Percentiles rank a stretch among this genome's conserved stretches.
These are phyloP conservation scores for Amanita brunnescens DNA, from an alignment of 768 basidiomycete genomes.

Conservation along the genomic window DNA sequence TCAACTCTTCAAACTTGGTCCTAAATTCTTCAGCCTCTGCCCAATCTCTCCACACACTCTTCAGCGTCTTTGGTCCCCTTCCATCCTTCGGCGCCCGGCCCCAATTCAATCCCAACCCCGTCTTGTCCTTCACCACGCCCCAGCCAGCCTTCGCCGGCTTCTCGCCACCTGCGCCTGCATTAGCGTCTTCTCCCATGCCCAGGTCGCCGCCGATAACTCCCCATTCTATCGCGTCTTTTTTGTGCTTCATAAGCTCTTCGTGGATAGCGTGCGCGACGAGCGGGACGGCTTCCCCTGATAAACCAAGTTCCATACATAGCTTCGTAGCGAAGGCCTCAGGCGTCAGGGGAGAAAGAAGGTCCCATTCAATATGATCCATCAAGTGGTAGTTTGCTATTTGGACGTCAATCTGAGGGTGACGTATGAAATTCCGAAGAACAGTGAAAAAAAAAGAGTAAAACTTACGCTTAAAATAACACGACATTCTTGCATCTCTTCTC, in stretches of 20 bases:
- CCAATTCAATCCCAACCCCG: constrained; percentile 70
- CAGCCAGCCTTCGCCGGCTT: constrained; percentile 30
- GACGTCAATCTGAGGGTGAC: constrained; percentile 75
- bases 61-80: constrained; percentile 70
- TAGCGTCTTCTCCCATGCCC: constrained; percentile 18
- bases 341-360: constrained; percentile 85
- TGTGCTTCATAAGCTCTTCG: constrained; percentile 92
- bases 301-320: constrained; percentile 79
- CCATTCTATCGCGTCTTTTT: constrained; percentile 92
- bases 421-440: not conserved
- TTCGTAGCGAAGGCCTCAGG: constrained; percentile 77
- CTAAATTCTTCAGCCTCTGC: constrained; percentile 83
- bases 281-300: constrained; percentile 81
- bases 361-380: constrained; percentile 97
- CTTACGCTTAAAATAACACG: constrained; percentile 75
- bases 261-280: constrained; percentile 90
- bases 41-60: constrained; percentile 96
- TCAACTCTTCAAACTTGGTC: constrained; percentile 82
- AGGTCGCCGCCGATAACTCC: constrained; percentile 65
- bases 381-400: constrained; percentile 91
- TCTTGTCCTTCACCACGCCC: constrained; percentile 70
- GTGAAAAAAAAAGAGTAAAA: not conserved
- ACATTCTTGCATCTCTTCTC: constrained; percentile 64
- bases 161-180: constrained; percentile 13
- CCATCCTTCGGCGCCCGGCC: constrained; percentile 72